Percentiles rank a stretch among this genome's conserved stretches.
phyloP scores from a whole-genome alignment of 352 stramenopile species.

The Phytopythium vexans region DNA sequence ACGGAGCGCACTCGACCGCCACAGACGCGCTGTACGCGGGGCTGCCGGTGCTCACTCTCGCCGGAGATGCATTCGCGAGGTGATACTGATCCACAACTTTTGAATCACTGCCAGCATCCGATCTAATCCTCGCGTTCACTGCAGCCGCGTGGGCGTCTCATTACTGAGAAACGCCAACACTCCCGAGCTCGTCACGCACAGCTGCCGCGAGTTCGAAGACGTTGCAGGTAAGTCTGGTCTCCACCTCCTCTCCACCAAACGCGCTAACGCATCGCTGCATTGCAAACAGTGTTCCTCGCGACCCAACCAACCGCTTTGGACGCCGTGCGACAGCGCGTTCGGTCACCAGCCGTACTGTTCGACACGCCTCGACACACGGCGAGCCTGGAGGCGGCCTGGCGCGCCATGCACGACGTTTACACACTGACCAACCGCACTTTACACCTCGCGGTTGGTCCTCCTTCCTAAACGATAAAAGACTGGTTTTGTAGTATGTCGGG shows the following conservation, averaged over 20 bases:
- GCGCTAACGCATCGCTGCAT: background rate
- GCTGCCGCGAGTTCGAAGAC: constrained; percentile 44
- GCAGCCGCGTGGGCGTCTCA: constrained; percentile 49
- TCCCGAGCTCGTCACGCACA: constrained; percentile 34
- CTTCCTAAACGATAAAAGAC: background rate
- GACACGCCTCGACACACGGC: constrained; percentile 29
- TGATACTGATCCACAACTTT: constrained; percentile 4
- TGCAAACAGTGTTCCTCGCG: constrained; percentile 28
- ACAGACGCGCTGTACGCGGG: constrained; percentile 85
- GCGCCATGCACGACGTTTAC: constrained; percentile 1
- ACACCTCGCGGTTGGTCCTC: background rate
- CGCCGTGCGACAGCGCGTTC: constrained; percentile 18
- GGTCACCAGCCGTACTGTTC: constrained; percentile 27
- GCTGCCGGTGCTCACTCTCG: constrained; percentile 87
- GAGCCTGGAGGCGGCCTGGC: constrained; percentile 28
- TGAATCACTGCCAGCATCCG: background rate
- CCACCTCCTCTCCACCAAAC: no score
- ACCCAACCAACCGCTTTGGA: constrained; percentile 13
- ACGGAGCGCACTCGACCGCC: constrained; percentile 92
- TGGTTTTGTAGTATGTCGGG: constrained; percentile 7
- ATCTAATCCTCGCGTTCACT: background rate
- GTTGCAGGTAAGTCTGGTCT: constrained; percentile 47
- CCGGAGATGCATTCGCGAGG: constrained; percentile 58
- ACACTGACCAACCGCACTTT: constrained; percentile 1
- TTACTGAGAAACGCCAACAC: constrained; percentile 38